Percentiles rank a stretch among this genome's conserved stretches.
Evolutionary conservation across 805 yeast genomes (phyloP).

Genomic region (Alloascoidea africana): DNA sequence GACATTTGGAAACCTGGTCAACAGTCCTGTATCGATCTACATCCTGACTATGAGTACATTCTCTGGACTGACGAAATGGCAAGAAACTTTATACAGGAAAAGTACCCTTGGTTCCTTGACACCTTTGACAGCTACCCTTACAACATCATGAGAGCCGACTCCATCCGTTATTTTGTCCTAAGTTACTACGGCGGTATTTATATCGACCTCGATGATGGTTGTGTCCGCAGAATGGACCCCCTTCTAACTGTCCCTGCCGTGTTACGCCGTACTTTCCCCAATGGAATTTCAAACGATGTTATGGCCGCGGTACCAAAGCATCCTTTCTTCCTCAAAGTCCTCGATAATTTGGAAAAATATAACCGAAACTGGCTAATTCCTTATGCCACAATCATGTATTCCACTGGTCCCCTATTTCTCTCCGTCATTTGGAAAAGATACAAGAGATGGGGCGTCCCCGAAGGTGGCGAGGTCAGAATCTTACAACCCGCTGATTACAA

Average conservation of each 20-base stretch:
- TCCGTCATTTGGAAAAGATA: constrained; percentile 82
- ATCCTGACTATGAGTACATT: constrained; percentile 73
- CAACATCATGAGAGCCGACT: constrained; percentile 84
- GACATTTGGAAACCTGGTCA: constrained; percentile 72
- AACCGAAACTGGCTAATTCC: constrained; percentile 74
- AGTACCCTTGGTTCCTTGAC: constrained; percentile 75
- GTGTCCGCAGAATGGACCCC: constrained; percentile 67
- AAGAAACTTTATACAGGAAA: constrained; percentile 57
- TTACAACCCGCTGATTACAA: constrained; percentile 69
- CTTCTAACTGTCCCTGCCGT: constrained; percentile 71
- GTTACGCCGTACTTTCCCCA: constrained; percentile 76
- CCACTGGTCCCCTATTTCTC: constrained; percentile 83
- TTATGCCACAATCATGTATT: constrained; percentile 81
- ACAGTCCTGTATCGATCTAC: constrained; percentile 56
- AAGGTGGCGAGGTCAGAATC: constrained; percentile 53
- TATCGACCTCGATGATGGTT: constrained; percentile 84
- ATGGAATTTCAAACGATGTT: constrained; percentile 86
- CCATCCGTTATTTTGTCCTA: constrained; percentile 73
- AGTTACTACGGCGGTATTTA: constrained; percentile 81
- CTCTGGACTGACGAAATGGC: constrained; percentile 86
- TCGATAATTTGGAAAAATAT: constrained; percentile 46
- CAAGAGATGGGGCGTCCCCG: constrained; percentile 57
- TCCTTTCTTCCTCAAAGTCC: constrained; percentile 64
- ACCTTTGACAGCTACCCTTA: constrained; percentile 68
- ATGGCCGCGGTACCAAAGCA: constrained; percentile 84